A percentile compares a stretch with the other conserved stretches of the same genome.
Conservation (phyloP, 148 eudicot species). For the Rhododendron henanense region DNA sequence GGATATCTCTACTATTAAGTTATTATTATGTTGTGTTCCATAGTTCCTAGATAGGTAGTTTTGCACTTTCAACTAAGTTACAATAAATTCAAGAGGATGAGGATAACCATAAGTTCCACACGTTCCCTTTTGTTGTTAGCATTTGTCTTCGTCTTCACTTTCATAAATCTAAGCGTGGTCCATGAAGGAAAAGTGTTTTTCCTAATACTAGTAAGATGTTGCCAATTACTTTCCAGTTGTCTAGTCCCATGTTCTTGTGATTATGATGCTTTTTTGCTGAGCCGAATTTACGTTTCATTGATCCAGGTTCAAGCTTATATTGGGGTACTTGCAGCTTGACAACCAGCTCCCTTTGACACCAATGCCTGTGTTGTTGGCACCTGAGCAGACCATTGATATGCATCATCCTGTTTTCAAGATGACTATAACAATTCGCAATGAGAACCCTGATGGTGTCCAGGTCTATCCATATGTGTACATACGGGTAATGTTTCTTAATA, state of each 20-base stretch:
- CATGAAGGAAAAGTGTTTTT: background rate
- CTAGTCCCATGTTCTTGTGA: background rate
- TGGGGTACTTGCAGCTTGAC: constrained; percentile 88
- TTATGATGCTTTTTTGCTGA: background rate
- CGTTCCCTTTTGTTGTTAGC: background rate
- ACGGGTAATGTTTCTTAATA: constrained; percentile 49
- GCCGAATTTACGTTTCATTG: constrained; percentile 2
- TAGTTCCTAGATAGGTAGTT: background rate
- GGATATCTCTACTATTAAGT: background rate
- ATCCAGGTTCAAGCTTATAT: constrained; percentile 78
- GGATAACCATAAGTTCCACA: background rate
- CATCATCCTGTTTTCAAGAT: constrained; percentile 88
- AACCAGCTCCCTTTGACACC: constrained; percentile 87
- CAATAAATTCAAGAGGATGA: background rate
- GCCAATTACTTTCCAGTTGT: background rate
- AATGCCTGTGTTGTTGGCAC: constrained; percentile 90
- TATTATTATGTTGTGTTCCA: background rate
- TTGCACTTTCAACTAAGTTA: background rate
- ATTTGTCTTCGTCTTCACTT: background rate
- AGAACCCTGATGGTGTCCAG: constrained; percentile 81
- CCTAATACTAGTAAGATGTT: background rate
- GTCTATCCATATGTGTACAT: constrained; percentile 80
- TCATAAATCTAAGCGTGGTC: background rate
- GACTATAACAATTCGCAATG: constrained; percentile 70
- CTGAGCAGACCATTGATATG: constrained; percentile 65